Base-by-base conservation (phyloP, 2,329 filamentous ascomycete species). In the Dendrostoma leiphaemia region DNA sequence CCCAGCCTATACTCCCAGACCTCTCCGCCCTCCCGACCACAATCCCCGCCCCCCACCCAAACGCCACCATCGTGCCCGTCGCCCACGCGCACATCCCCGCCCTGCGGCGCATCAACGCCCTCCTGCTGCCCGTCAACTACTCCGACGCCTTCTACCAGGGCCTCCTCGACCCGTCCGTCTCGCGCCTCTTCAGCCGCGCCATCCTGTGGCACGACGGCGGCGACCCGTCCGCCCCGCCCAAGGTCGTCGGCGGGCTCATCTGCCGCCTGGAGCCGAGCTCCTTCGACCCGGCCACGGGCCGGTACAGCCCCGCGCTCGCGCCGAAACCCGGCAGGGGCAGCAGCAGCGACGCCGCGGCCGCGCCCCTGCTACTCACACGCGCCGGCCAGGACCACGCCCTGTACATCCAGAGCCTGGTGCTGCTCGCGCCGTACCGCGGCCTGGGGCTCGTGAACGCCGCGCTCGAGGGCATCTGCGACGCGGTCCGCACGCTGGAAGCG, bases 71-170 rank as follows among this genome's bases (percentile, higher is more conserved):
- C 63, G 75, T 77, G 6, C 71, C 73, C 50, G 70, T 85, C 49
- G 69, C 72, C 1, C 68, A 74, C 41, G 63, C 71, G 43, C 82
- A 87, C 67, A 69, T 86, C 53, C 71, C 79, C 53, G 75, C 81
- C 41, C 74, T 88, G 6, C 82, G 81, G 35, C 80, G 84, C 62
- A 85, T 88, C 68, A 86, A 86, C 68, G 72, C 81, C 41, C 78
- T 88, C 48, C 78, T 88, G 49, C 80, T 88, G 1, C 82, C 81
- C 47, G 81, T 88, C 55, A 72, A 74, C 66, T 88, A 88, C 66
- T 77, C 82, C 3, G 84, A 87, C 65, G 74, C 75, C 45, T 88
- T 88, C 71, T 88, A 86, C 74, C 69, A 74, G 49, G 73, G 73
- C 34, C 76, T 82, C 51, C 69, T 79, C 54, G 73, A 82, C 58